Evolutionary conservation across 2,329 filamentous ascomycete species (phyloP).

Genomic region (Aspergillus aculeatinus): DNA sequence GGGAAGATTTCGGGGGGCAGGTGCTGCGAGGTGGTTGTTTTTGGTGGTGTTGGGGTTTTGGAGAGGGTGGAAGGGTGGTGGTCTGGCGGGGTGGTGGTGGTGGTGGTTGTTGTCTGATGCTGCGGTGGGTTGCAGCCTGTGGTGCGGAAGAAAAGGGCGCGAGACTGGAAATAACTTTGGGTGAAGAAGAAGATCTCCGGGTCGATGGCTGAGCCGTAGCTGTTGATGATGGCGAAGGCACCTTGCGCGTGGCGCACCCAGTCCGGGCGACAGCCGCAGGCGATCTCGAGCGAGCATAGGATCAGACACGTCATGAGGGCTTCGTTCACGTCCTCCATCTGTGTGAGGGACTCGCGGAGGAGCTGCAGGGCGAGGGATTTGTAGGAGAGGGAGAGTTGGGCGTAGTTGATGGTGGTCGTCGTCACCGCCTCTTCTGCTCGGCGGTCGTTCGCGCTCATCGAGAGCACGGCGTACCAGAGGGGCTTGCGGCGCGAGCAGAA

Average conservation of each 20-base stretch:
- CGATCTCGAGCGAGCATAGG: neutral
- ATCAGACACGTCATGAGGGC: slow-evolving; percentile 6
- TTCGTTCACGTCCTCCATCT: neutral
- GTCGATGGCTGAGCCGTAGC: neutral
- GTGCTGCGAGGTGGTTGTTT: no score
- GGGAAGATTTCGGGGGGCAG: neutral
- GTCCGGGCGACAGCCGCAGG: slow-evolving; percentile 1
- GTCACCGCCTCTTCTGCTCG: neutral
- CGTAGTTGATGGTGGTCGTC: slow-evolving; percentile 2
- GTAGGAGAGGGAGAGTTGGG: neutral
- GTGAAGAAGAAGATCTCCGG: slow-evolving; percentile 1
- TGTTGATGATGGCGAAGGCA: slow-evolving; percentile 5
- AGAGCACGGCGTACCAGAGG: slow-evolving; percentile 3
- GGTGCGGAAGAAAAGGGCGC: neutral
- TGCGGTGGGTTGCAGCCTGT: neutral
- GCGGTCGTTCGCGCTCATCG: slow-evolving; percentile 4
- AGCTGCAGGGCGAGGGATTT: neutral
- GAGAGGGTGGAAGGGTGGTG: no score
- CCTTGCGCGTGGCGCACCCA: slow-evolving; percentile 3
- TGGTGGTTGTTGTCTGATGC: neutral
- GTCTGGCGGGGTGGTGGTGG: no score
- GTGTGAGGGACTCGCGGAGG: neutral
- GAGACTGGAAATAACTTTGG: slow-evolving; percentile 2
- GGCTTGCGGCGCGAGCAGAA: slow-evolving; percentile 2
- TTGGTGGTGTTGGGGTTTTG: neutral